A percentile compares a stretch with the other conserved stretches of the same genome.
phyloP scores from a whole-genome alignment of 192 early-diverging fungal species.

The Backusella morwellensis region DNA sequence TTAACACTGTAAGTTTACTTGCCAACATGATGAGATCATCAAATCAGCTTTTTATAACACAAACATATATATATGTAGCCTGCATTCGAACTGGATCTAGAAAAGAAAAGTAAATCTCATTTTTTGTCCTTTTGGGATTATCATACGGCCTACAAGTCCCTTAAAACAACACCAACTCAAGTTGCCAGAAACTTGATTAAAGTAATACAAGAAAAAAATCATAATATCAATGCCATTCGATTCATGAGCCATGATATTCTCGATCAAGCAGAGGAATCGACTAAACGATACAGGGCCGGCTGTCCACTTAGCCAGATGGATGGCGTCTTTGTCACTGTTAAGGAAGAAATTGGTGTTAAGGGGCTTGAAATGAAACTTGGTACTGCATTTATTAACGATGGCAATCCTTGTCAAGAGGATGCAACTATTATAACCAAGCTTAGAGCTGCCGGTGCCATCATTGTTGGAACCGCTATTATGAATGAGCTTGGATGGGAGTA shows the following conservation, averaged over 20 bases:
- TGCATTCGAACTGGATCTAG: neutral
- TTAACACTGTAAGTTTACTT: neutral
- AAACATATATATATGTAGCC: constrained; percentile 10
- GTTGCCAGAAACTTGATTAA: constrained; percentile 32
- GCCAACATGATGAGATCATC: neutral
- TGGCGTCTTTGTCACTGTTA: constrained; percentile 70
- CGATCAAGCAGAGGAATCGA: constrained; percentile 57
- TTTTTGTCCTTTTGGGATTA: constrained; percentile 45
- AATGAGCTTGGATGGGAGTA: constrained; percentile 68
- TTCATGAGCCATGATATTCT: constrained; percentile 36
- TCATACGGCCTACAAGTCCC: constrained; percentile 37
- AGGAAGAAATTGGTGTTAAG: constrained; percentile 70
- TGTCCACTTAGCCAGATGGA: constrained; percentile 61
- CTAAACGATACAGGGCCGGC: constrained; percentile 47
- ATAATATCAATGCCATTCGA: constrained; percentile 19
- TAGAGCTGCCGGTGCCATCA: constrained; percentile 58
- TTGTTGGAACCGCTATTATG: constrained; percentile 71
- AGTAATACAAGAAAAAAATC: constrained; percentile 20
- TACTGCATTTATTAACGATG: constrained; percentile 57
- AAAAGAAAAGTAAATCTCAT: constrained; percentile 13
- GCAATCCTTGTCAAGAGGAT: constrained; percentile 45
- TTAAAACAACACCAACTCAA: constrained; percentile 36
- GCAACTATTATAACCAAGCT: constrained; percentile 49
- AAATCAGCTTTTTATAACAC: neutral
- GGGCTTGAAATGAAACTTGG: constrained; percentile 54